Conservation (phyloP, 805 yeast genomes). For the Hanseniaspora nectarophila region DNA sequence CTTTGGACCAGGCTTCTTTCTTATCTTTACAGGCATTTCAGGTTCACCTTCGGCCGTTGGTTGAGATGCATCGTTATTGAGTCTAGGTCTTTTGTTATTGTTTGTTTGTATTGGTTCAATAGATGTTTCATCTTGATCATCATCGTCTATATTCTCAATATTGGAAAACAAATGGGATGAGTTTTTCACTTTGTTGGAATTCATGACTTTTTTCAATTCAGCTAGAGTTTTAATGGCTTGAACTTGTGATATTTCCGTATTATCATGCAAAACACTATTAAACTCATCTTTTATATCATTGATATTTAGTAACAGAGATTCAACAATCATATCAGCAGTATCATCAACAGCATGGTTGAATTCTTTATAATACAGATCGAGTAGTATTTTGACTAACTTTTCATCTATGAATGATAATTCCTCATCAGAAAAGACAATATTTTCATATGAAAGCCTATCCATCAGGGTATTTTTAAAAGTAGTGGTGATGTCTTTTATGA, state of each 20-base stretch:
- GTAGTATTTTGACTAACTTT: background rate
- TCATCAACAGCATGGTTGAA: background rate
- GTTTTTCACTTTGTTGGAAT: background rate
- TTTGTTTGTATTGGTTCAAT: background rate
- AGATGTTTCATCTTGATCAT: background rate
- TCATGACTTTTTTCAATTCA: conserved; percentile 4
- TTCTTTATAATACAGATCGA: background rate
- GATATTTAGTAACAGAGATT: background rate
- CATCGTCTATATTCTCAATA: background rate
- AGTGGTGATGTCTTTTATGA: background rate
- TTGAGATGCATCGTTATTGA: background rate
- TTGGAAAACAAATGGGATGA: background rate
- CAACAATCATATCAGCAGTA: background rate
- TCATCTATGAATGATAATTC: background rate
- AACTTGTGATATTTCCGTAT: background rate
- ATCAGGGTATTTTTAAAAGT: background rate
- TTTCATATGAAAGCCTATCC: background rate
- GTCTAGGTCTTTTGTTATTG: too few species aligned
- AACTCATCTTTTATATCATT: background rate
- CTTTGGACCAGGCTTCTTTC: conserved; percentile 7
- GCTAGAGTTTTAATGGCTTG: conserved; percentile 1
- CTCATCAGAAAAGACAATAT: background rate
- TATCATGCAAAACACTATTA: background rate
- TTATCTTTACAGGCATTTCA: background rate
- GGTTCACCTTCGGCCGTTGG: background rate